Percentiles rank a stretch among this genome's conserved stretches.
These are phyloP conservation scores for Globisporangium solare DNA, from an alignment of 352 stramenopile species.

Conservation along the genomic window DNA sequence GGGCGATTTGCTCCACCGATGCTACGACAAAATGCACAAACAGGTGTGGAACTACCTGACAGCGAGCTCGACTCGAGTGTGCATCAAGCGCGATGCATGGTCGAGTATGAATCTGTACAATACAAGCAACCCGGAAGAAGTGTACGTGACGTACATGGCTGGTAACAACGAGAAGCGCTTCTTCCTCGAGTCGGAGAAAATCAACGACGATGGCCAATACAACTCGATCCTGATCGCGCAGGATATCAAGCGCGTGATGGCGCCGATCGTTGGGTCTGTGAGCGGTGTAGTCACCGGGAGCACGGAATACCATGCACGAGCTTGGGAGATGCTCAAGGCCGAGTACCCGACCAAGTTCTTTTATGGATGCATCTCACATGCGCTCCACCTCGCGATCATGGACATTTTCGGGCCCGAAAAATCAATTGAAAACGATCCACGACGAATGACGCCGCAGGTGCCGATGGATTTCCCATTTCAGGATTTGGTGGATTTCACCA, in stretches of 20 bases:
- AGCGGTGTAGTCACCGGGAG: conserved; percentile 74
- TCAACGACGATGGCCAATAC: conserved; percentile 50
- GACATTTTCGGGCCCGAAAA: conserved; percentile 79
- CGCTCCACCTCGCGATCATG: conserved; percentile 75
- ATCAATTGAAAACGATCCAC: conserved; percentile 61
- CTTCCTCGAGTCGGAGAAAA: conserved; percentile 77
- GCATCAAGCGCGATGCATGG: conserved; percentile 77
- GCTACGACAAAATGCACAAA: conserved; percentile 85
- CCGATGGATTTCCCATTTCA: conserved; percentile 78
- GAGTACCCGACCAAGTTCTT: conserved; percentile 87
- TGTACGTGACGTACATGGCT: conserved; percentile 78
- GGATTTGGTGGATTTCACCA: conserved; percentile 73
- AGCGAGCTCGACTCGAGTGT: conserved; percentile 53
- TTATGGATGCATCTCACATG: conserved; percentile 80
- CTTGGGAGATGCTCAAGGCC: conserved; percentile 80
- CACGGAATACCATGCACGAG: conserved; percentile 66
- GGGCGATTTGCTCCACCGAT: conserved; percentile 52
- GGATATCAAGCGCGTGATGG: conserved; percentile 82
- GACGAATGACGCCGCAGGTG: conserved; percentile 55
- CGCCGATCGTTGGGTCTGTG: conserved; percentile 57
- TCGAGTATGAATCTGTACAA: conserved; percentile 78
- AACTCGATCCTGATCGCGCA: conserved; percentile 81
- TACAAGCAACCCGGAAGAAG: conserved; percentile 56
- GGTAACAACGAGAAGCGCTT: conserved; percentile 76
- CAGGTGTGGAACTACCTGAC: conserved; percentile 77